Base-by-base conservation (phyloP, 352 stramenopile genomes). In the Globisporangium heterothallicum region DNA sequence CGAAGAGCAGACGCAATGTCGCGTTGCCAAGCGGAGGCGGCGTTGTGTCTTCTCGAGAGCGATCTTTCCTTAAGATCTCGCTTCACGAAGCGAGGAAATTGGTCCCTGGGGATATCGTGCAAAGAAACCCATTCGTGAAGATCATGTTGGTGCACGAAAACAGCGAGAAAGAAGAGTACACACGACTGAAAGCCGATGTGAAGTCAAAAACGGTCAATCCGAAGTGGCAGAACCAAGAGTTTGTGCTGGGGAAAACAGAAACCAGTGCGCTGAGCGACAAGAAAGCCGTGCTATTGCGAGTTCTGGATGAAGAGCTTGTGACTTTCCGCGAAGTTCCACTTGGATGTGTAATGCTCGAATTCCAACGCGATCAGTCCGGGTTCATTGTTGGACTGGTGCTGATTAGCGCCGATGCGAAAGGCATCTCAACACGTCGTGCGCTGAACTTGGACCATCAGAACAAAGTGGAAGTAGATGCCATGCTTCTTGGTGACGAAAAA, bases 211-310 rank as follows among this genome's bases (percentile, higher is more conserved):
- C 78, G 2, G 22, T 89, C 2, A 87, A 80, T 27, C 78, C 78
- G 0, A 84, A 74, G 44, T 89, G 78, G 78, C 56, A 68, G 12
- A 89, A 89, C 48, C 72, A 89, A 40, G 69, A 79, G 46, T 89
- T 89, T 43, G 57, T 72, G 13, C 63, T 89, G 0, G 78, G 78
- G 2, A 83, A 75, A 44, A 69, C 57, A 1, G 64, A 72, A 24
- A 70, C 65, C 21, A 86, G 69, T 0, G 54, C 61, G n/a, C 56
- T 89, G 14, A 74, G 64, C 12, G 66, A 85, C 50, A 87, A 87
- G 42, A 84, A 76, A 18, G 70, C 69, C 1, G 34, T 89, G 2
- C 24, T 89, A 1, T 44, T 89, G 12, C 75, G 75, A 10, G 66
- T 89, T 3, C 72, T 79, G 64, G 78, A 89, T 36, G 64, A 81